phyloP scores from a whole-genome alignment of 2,329 filamentous ascomycete genomes.

The Myotisia sp. region DNA sequence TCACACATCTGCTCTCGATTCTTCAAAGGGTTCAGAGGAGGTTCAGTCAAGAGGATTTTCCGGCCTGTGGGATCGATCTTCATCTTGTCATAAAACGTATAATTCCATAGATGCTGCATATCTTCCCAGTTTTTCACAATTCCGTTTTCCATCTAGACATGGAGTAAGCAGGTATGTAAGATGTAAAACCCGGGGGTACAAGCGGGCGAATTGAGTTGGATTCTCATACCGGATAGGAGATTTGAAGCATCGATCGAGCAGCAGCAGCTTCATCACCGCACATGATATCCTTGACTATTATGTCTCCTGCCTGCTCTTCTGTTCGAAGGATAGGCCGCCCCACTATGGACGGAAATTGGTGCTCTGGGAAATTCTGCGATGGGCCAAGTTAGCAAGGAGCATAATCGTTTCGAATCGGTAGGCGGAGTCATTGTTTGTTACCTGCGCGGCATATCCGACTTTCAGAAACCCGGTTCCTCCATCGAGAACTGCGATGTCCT shows the following conservation, averaged over 20 bases:
- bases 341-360: slow-evolving; percentile 96
- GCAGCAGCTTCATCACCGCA: slow-evolving; percentile 96
- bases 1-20: slow-evolving; percentile 97
- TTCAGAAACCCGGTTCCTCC: slow-evolving; percentile 99
- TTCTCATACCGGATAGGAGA: slow-evolving; percentile 79
- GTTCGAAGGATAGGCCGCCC: slow-evolving; percentile 93
- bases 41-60: slow-evolving; percentile 95
- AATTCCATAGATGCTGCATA: slow-evolving; percentile 99
- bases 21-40: slow-evolving; percentile 91
- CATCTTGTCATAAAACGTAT: slow-evolving; percentile 96
- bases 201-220: slow-evolving; percentile 5
- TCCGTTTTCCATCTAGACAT: slow-evolving; percentile 81
- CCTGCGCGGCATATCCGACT: slow-evolving; percentile 91
- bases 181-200: background rate
- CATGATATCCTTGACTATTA: slow-evolving; percentile 94
- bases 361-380: slow-evolving; percentile 85
- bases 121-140: slow-evolving; percentile 99
- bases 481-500: slow-evolving; percentile 64
- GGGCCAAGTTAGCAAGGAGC: slow-evolving; percentile 11
- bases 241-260: slow-evolving; percentile 91
- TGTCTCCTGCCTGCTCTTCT: slow-evolving; percentile 67
- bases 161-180: slow-evolving; percentile 1
- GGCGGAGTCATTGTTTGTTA: slow-evolving; percentile 28
- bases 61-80: slow-evolving; percentile 76
- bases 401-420: background rate